These are phyloP conservation scores for Nicotiana attenuata DNA, from an alignment of 257 asterid species.

Conservation along the genomic window DNA sequence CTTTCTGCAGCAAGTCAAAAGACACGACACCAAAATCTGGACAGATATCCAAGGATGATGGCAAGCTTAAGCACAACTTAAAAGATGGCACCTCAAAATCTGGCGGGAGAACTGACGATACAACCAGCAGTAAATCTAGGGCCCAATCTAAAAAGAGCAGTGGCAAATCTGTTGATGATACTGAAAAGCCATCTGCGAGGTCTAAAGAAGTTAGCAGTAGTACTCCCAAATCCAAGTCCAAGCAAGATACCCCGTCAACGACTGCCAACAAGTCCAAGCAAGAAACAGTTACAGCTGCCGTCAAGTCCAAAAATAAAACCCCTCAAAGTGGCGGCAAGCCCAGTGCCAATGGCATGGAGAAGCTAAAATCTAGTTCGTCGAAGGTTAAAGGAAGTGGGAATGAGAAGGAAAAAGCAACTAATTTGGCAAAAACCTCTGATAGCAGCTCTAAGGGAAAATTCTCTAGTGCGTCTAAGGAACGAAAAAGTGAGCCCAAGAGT, in stretches of 20 bases:
- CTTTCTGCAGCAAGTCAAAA: conserved; percentile 43
- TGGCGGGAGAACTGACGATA: conserved; percentile 39
- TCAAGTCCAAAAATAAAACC: conserved; percentile 49
- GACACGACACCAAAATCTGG: conserved; percentile 42
- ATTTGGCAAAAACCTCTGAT: conserved; percentile 25
- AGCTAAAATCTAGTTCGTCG: conserved; percentile 42
- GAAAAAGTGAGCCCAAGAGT: conserved; percentile 43
- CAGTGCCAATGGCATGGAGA: conserved; percentile 30
- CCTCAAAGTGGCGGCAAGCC: conserved; percentile 32
- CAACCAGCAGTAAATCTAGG: conserved; percentile 22
- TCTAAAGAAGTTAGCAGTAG: conserved; percentile 47
- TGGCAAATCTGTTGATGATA: conserved; percentile 34
- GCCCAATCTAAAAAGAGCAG: conserved; percentile 12
- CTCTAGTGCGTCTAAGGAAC: conserved; percentile 28
- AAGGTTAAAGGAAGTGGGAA: conserved; percentile 49
- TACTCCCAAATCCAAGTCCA: conserved; percentile 37
- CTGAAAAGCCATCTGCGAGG: conserved; percentile 41
- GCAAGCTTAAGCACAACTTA: conserved; percentile 33
- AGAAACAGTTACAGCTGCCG: conserved; percentile 14
- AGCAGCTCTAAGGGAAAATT: conserved; percentile 4
- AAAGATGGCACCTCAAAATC: conserved; percentile 37
- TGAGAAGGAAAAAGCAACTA: conserved; percentile 37
- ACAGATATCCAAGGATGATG: conserved; percentile 42
- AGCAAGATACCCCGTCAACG: conserved; percentile 14
- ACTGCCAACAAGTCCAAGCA: conserved; percentile 26